Conservation (phyloP, 2,329 filamentous ascomycete genomes). For the Ceratocystis albifundus region DNA sequence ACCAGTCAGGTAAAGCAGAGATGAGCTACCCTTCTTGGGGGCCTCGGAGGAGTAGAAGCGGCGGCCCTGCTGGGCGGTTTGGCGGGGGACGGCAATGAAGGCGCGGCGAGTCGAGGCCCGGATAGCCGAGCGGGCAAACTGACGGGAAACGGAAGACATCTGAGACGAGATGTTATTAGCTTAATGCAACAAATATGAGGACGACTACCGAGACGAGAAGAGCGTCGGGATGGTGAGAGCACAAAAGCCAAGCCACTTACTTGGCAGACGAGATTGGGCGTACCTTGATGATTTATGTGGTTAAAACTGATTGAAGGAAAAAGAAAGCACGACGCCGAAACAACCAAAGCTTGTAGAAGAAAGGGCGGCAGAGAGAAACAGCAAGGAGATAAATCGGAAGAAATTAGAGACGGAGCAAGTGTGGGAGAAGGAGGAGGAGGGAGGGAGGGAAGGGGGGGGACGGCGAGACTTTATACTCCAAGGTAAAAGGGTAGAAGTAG, state of each 20-base stretch:
- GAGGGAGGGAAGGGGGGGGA: too few relatives aligned
- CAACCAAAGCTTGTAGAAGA: conserved; percentile 7
- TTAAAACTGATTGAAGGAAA: conserved; percentile 1
- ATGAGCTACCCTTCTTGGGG: conserved; percentile 39
- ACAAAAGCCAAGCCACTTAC: not conserved
- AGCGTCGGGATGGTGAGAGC: not conserved
- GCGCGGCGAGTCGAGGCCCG: conserved; percentile 48
- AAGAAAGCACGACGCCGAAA: conserved; percentile 5
- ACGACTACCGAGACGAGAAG: too few relatives aligned
- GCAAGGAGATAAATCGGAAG: not conserved
- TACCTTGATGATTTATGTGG: conserved; percentile 11
- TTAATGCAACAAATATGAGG: not conserved
- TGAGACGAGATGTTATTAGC: conserved; percentile 11
- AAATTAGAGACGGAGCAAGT: not conserved
- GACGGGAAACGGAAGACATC: conserved; percentile 39
- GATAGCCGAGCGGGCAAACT: conserved; percentile 47
- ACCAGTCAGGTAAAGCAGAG: conserved; percentile 47
- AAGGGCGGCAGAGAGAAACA: conserved; percentile 14
- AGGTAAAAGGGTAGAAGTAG: not conserved
- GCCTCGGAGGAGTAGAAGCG: conserved; percentile 69
- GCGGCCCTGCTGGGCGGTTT: conserved; percentile 58
- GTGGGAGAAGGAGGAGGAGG: not conserved
- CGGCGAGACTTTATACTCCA: conserved; percentile 8
- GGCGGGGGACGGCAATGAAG: conserved; percentile 46
- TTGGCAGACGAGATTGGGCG: not conserved